Evolutionary conservation across 192 early-diverging fungal genomes (phyloP).

Genomic region (Backusella tarrabulga): DNA sequence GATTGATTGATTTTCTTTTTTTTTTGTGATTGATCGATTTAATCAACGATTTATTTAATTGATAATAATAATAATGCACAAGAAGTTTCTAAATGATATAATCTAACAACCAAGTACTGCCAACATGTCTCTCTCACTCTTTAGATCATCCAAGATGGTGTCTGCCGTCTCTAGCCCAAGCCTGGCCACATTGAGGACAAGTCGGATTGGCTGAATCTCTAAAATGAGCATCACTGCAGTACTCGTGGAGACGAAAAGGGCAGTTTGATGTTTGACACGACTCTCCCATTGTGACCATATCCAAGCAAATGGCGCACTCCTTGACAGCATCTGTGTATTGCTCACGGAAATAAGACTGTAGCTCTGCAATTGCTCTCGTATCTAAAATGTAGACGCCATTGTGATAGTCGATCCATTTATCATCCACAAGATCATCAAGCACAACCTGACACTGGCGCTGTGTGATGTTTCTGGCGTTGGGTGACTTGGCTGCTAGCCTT

Average conservation of each 20-base stretch:
- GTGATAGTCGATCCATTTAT: constrained; percentile 46
- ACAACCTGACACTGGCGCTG: constrained; percentile 52
- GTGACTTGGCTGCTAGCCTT: constrained; percentile 23
- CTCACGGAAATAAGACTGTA: constrained; percentile 60
- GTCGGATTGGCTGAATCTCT: neutral
- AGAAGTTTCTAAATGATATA: neutral
- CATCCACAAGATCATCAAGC: constrained; percentile 46
- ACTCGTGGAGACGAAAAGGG: constrained; percentile 48
- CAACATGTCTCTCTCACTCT: constrained; percentile 51
- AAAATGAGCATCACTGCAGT: constrained; percentile 52
- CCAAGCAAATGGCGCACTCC: constrained; percentile 66
- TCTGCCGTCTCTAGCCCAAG: constrained; percentile 49
- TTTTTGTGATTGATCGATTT: no score
- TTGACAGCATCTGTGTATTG: constrained; percentile 59
- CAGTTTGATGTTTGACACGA: constrained; percentile 43
- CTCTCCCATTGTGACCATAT: constrained; percentile 60
- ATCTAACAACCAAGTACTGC: constrained; percentile 13
- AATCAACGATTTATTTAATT: no score
- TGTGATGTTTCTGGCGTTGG: constrained; percentile 21
- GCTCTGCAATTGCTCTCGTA: constrained; percentile 57
- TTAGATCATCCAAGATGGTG: constrained; percentile 62
- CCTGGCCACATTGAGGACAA: constrained; percentile 35
- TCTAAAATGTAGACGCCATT: constrained; percentile 57
- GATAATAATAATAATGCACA: neutral
- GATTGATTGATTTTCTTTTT: no score